Conservation (phyloP, 306 rosid genomes). For the Vigna reflexopilosa region DNA sequence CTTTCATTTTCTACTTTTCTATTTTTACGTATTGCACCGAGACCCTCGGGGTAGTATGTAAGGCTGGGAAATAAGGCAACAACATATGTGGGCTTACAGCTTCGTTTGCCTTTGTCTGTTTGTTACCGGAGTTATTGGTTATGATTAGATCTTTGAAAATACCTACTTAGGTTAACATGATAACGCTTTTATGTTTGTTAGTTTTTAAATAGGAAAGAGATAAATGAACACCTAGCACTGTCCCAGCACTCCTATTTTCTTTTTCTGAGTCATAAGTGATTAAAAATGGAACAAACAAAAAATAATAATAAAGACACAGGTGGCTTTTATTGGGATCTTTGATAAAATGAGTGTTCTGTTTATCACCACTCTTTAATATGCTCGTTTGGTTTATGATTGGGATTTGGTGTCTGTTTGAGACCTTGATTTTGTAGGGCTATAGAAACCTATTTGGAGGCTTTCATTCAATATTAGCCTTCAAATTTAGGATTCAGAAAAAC, state of each 20-base stretch:
- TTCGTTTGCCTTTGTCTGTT: background rate
- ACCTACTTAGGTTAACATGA: background rate
- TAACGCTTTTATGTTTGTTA: background rate
- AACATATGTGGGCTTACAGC: background rate
- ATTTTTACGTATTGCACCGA: background rate
- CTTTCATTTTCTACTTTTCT: conserved; percentile 8
- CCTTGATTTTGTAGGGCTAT: conserved; percentile 1
- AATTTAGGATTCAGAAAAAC: conserved; percentile 6
- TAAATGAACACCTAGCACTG: no score
- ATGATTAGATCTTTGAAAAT: background rate
- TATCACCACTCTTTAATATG: background rate
- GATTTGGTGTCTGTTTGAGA: conserved; percentile 12
- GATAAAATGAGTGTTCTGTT: no score
- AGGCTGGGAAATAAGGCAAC: background rate
- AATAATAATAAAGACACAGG: no score
- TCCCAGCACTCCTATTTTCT: no score
- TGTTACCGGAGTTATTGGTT: background rate
- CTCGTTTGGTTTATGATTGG: background rate
- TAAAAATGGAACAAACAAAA: no score
- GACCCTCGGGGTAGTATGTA: background rate
- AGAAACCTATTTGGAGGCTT: conserved; percentile 1
- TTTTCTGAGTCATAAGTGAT: no score
- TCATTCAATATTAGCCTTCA: conserved; percentile 15
- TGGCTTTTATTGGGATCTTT: no score
- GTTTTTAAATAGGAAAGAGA: background rate